A percentile compares a stretch with the other conserved stretches of the same genome.
These are phyloP conservation scores for Fraxinus greggii DNA, from an alignment of 305 asterid genomes.

Conservation along the genomic window DNA sequence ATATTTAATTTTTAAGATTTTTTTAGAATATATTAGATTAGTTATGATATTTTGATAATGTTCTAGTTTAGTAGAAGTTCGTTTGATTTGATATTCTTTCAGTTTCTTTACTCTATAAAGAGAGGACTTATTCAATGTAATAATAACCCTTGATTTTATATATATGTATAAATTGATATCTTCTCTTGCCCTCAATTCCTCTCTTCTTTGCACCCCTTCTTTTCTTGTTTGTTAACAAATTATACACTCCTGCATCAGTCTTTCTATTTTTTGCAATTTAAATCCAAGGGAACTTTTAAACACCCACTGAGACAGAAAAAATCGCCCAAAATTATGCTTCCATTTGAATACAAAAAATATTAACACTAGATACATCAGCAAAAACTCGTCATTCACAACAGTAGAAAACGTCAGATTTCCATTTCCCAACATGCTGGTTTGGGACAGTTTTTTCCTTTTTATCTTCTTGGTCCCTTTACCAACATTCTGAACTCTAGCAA, in stretches of 20 bases:
- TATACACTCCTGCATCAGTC: neutral
- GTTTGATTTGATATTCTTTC: neutral
- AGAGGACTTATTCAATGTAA: neutral
- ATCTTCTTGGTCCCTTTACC: neutral
- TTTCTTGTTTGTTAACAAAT: neutral
- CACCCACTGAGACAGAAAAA: neutral
- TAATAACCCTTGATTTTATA: neutral
- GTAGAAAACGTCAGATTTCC: neutral
- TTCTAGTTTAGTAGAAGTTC: neutral
- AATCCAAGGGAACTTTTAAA: neutral
- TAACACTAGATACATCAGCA: neutral
- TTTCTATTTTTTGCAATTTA: neutral
- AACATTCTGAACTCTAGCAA: neutral
- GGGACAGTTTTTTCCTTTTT: neutral
- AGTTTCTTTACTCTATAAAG: neutral
- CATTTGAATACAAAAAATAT: neutral
- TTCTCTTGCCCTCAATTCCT: neutral
- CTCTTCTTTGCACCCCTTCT: neutral
- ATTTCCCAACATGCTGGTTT: constrained; percentile 1
- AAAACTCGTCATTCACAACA: neutral
- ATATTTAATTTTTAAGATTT: neutral
- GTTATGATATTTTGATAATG: neutral
- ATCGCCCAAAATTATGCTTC: neutral
- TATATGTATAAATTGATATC: neutral
- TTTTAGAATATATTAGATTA: neutral